Base-by-base conservation (phyloP, 2,329 filamentous ascomycete species). In the Fusarium sororula region DNA sequence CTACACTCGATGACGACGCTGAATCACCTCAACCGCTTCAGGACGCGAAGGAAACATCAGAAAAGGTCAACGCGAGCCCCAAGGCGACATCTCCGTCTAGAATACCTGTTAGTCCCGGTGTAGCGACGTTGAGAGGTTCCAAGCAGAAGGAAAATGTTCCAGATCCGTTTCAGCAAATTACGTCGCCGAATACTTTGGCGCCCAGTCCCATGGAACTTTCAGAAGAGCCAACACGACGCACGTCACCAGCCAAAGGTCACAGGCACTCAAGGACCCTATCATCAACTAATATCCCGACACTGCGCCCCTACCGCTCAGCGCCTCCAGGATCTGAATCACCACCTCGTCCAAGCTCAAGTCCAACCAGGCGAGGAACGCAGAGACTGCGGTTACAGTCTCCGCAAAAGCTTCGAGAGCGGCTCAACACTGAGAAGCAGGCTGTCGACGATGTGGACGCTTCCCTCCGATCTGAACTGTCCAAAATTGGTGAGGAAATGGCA, bases 401-500 rank as follows among this genome's bases (percentile, higher is more conserved):
- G 1, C 92, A 93, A 76, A 95, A 93, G 80, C 85, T 96, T 26
- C 93, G 95, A 24, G 95, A 98, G 83, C 92, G 96, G 39, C 87
- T 98, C 2, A 92, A 96, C 77, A 91, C 90, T 54, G 95, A 98
- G 81, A 94, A 95, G 82, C 90, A 89, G 63, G 89, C 91, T 1
- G 90, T 95, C 22, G 90, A 91, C 10, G 90, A 91, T 14, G 90
- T 92, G 0, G 93, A 95, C 70, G 87, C 88, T 6, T 88, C 88
- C 7, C 83, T 98, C 20, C 90, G 92, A 80, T 89, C 90, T 9
- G 95, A 98, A 80, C 85, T 98, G 14, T 90, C 90, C 57, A 92
- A 92, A 73, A 96, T 98, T 76, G 90, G 93, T 2, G 90, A 94
- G 66, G 95, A 98, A 80, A 90, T 98, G 84, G 90, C 90, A 26